These are phyloP conservation scores for Populus hybrid DNA, from an alignment of 441 rosid genomes.

Conservation along the genomic window DNA sequence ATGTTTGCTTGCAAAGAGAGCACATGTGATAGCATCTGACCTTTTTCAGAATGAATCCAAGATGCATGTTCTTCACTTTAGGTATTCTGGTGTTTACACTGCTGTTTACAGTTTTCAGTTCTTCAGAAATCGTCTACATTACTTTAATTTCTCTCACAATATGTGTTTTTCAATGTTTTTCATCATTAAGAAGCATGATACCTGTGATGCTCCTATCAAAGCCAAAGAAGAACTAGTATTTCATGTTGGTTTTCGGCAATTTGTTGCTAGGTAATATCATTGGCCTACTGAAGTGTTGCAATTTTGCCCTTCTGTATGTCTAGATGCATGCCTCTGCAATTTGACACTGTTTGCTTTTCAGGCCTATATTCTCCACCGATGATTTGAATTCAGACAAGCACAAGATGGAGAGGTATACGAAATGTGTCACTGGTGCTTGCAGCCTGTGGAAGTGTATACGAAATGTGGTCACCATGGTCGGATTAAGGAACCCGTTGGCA, in stretches of 20 bases:
- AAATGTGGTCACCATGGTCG: slow-evolving; percentile 88
- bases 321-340: neutral
- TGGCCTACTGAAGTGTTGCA: neutral
- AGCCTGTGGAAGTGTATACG: slow-evolving; percentile 95
- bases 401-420: slow-evolving; percentile 91
- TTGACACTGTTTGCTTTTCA: slow-evolving; percentile 30
- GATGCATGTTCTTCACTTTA: slow-evolving; percentile 93
- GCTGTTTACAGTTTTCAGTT: slow-evolving; percentile 4
- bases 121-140: neutral
- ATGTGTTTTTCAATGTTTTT: slow-evolving; percentile 17
- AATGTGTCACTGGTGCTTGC: slow-evolving; percentile 25
- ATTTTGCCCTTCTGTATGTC: neutral
- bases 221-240: slow-evolving; percentile 90
- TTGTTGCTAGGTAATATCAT: slow-evolving; percentile 67
- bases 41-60: slow-evolving; percentile 95
- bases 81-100: slow-evolving; percentile 38
- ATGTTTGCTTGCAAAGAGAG: slow-evolving; percentile 37
- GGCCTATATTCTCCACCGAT: slow-evolving; percentile 85
- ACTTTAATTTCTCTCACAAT: neutral
- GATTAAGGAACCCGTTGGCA: slow-evolving; percentile 90
- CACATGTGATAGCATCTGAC: slow-evolving; percentile 65
- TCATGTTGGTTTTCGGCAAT: too few relatives aligned
- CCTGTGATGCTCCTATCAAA: slow-evolving; percentile 75
- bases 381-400: slow-evolving; percentile 76
- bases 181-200: slow-evolving; percentile 83